A percentile compares a stretch with the other conserved stretches of the same genome.
phyloP scores from a whole-genome alignment of 176 grass and related monocot genomes.

The Leersia perrieri region DNA sequence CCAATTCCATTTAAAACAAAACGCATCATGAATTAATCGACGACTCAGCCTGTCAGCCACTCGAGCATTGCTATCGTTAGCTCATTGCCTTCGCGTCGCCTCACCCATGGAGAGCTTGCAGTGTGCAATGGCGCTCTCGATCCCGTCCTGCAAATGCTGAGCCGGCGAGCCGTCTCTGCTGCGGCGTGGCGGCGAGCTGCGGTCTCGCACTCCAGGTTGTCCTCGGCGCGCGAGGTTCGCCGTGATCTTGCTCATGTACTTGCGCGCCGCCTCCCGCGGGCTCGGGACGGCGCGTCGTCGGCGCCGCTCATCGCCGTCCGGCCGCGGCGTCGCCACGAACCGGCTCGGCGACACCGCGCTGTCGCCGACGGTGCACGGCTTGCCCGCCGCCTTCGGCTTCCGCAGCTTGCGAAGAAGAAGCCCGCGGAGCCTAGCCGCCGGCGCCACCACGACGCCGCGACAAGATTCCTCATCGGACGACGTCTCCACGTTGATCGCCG shows the following conservation, averaged over 20 bases:
- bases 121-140: slow-evolving; percentile 20
- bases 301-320: too few species aligned
- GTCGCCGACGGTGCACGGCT: not conserved
- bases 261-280: not conserved
- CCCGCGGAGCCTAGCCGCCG: not conserved
- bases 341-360: not conserved
- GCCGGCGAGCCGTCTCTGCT: not conserved
- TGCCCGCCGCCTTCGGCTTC: not conserved
- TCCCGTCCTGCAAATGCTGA: slow-evolving; percentile 2
- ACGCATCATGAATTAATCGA: not conserved
- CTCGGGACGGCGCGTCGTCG: too few species aligned
- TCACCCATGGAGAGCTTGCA: slow-evolving; percentile 9
- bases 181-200: not conserved
- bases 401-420: not conserved
- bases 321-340: not conserved
- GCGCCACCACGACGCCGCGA: not conserved
- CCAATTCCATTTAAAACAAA: too few species aligned
- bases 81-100: not conserved
- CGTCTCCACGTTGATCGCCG: not conserved
- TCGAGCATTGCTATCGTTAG: not conserved
- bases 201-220: too few species aligned
- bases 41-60: too few species aligned
- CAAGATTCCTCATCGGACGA: not conserved
- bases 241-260: slow-evolving; percentile 16
- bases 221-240: not conserved